Percentiles rank a stretch among this genome's conserved stretches.
Conservation (phyloP, 148 eudicot genomes). For the Limonium bicolor region DNA sequence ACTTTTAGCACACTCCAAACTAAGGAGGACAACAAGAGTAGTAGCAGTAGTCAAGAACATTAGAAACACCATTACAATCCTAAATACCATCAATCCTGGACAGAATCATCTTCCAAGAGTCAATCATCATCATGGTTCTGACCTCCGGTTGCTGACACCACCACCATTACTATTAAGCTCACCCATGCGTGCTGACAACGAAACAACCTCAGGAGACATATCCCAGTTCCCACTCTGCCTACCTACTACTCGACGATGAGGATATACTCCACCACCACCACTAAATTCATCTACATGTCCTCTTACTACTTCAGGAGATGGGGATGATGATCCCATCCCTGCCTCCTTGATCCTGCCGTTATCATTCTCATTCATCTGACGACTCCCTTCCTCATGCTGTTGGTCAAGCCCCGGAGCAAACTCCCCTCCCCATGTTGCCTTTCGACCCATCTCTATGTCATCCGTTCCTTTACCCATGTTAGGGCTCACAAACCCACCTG, state of each 20-base stretch:
- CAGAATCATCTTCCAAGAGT: too few relatives aligned
- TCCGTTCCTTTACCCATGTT: constrained; percentile 84
- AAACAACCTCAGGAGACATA: constrained; percentile 90
- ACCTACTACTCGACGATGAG: constrained; percentile 75
- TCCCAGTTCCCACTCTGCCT: constrained; percentile 97
- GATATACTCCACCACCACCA: constrained; percentile 62
- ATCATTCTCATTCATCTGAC: constrained; percentile 42
- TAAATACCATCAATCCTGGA: too few relatives aligned
- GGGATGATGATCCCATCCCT: constrained; percentile 49
- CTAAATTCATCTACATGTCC: constrained; percentile 53
- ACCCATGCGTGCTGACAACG: constrained; percentile 67
- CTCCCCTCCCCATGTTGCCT: constrained; percentile 93
- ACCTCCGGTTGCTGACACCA: too few relatives aligned
- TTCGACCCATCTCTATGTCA: constrained; percentile 94
- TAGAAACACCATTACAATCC: too few relatives aligned
- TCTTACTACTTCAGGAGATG: constrained; percentile 71
- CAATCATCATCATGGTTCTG: too few relatives aligned
- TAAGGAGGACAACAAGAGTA: too few relatives aligned
- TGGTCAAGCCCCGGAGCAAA: constrained; percentile 40
- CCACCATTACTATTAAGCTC: constrained; percentile 34
- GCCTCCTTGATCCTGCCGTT: constrained; percentile 43
- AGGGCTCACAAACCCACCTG: constrained; percentile 80
- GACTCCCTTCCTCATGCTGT: constrained; percentile 52
- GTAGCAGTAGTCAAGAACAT: too few relatives aligned
- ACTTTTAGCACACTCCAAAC: too few relatives aligned